These are phyloP conservation scores for Elongisporangium undulatum DNA, from an alignment of 352 stramenopile species.

Conservation along the genomic window DNA sequence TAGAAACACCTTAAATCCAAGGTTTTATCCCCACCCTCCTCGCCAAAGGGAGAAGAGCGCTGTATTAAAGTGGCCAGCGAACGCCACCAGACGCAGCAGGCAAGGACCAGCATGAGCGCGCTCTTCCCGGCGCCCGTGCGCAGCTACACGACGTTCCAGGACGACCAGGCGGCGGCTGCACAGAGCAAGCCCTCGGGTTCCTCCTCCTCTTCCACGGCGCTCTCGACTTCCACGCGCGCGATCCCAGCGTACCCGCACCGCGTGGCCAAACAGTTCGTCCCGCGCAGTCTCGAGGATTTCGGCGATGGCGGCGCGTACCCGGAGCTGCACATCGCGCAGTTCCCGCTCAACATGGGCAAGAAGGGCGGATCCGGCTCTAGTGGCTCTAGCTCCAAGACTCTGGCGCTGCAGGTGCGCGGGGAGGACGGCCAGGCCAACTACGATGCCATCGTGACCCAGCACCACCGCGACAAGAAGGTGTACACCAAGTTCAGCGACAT, in stretches of 20 bases:
- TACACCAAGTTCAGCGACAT: constrained; percentile 94
- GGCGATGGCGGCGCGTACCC: constrained; percentile 97
- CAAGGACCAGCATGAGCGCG: constrained; percentile 44
- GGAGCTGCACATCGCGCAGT: constrained; percentile 98
- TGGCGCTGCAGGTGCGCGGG: constrained; percentile 93
- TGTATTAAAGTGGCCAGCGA: background rate
- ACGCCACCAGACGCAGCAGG: background rate
- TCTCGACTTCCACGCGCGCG: background rate
- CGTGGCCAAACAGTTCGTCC: constrained; percentile 52
- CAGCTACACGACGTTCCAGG: constrained; percentile 59
- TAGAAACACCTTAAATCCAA: background rate
- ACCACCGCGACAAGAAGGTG: constrained; percentile 94
- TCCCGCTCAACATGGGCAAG: constrained; percentile 94
- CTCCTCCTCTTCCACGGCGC: background rate
- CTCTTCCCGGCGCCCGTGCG: constrained; percentile 72
- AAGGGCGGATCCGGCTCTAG: constrained; percentile 46
- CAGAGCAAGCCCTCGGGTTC: constrained; percentile 2
- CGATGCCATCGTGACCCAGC: constrained; percentile 96
- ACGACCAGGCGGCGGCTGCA: constrained; percentile 18
- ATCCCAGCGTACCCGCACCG: constrained; percentile 60
- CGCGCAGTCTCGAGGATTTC: constrained; percentile 86
- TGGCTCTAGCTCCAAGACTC: constrained; percentile 27
- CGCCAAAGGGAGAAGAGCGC: background rate
- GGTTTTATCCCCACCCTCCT: background rate
- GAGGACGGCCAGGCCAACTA: constrained; percentile 88